Evolutionary conservation across 163 green algal species (phyloP).

Genomic region (Prototheca cutis): DNA sequence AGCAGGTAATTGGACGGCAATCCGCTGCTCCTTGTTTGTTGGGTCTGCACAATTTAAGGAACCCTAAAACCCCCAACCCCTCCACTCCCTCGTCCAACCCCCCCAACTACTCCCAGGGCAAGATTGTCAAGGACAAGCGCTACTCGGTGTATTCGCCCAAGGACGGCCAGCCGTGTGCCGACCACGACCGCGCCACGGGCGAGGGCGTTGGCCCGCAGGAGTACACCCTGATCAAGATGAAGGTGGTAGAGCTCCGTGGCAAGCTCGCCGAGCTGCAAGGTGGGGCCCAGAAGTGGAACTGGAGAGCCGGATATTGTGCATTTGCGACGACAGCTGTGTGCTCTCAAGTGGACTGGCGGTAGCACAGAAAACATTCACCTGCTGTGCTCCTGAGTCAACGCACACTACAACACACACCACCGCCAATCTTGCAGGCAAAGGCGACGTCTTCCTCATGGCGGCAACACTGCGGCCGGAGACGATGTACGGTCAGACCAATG

Average conservation of each 20-base stretch:
- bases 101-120: too few relatives aligned
- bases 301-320: too few relatives aligned
- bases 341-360: too few relatives aligned
- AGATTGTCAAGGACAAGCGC: slow-evolving; percentile 73
- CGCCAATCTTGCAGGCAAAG: too few relatives aligned
- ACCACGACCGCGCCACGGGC: slow-evolving; percentile 90
- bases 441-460: slow-evolving; percentile 78
- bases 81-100: neutral
- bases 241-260: slow-evolving; percentile 63
- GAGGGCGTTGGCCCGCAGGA: slow-evolving; percentile 93
- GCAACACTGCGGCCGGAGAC: slow-evolving; percentile 95
- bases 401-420: too few relatives aligned
- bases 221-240: slow-evolving; percentile 97
- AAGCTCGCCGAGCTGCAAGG: slow-evolving; percentile 58
- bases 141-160: slow-evolving; percentile 80
- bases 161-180: slow-evolving; percentile 92
- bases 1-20: slow-evolving; percentile 26
- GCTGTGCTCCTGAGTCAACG: too few relatives aligned
- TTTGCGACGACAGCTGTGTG: too few relatives aligned
- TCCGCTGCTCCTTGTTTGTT: neutral
- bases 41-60: too few relatives aligned
- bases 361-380: too few relatives aligned
- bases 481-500: slow-evolving; percentile 99
- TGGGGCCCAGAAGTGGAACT: too few relatives aligned
- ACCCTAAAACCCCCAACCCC: neutral